Evolutionary conservation across 805 yeast species (phyloP).

Genomic region (Metschnikowia gelsemii): DNA sequence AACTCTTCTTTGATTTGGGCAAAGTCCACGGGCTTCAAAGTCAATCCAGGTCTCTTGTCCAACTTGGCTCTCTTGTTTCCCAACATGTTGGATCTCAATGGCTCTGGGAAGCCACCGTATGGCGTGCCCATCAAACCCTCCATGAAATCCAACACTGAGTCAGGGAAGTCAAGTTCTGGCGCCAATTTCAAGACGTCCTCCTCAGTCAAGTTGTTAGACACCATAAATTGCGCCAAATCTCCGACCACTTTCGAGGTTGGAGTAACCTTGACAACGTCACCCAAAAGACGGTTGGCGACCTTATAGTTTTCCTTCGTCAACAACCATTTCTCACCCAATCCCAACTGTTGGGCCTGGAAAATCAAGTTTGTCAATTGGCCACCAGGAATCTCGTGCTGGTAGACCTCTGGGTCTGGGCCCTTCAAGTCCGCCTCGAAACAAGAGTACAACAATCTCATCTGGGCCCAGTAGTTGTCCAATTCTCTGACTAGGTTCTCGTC

Average conservation of each 20-base stretch:
- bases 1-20: conserved; percentile 70
- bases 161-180: conserved; percentile 93
- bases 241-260: conserved; percentile 99
- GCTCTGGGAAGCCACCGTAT: conserved; percentile 99
- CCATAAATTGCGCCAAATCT: conserved; percentile 99
- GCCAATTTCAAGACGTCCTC: conserved; percentile 90
- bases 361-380: conserved; percentile 97
- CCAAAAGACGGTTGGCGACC: conserved; percentile 85
- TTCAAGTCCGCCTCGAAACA: conserved; percentile 98
- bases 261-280: conserved; percentile 97
- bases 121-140: conserved; percentile 99
- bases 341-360: conserved; percentile 99
- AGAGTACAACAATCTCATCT: conserved; percentile 93
- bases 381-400: conserved; percentile 98
- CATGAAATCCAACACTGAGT: conserved; percentile 95
- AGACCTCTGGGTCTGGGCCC: conserved; percentile 99
- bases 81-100: conserved; percentile 87
- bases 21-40: conserved; percentile 81
- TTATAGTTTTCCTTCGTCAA: conserved; percentile 94
- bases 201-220: conserved; percentile 81
- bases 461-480: conserved; percentile 96
- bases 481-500: conserved; percentile 68
- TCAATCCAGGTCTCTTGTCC: conserved; percentile 87
- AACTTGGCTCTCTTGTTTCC: conserved; percentile 91
- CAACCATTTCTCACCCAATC: conserved; percentile 94